A percentile compares a stretch with the other conserved stretches of the same genome.
Conservation (phyloP, 2,329 filamentous ascomycete genomes). For the Zalaria obscura region DNA sequence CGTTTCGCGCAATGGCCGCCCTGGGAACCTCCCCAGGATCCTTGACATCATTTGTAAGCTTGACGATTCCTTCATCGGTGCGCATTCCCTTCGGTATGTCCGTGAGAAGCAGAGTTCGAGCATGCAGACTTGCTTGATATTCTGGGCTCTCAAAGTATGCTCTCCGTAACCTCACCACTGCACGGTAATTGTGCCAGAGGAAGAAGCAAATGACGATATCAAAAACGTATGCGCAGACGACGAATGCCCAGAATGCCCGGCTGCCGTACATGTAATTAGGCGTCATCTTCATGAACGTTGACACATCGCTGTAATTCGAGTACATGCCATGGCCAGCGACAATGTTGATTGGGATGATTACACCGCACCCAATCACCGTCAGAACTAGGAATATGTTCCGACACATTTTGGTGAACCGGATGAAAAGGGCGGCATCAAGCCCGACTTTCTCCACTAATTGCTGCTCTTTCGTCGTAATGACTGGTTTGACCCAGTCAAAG, state of each 20-base stretch:
- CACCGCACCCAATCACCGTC: constrained; percentile 55
- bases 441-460: constrained; percentile 71
- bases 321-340: constrained; percentile 10
- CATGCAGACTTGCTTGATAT: constrained; percentile 77
- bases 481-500: constrained; percentile 71
- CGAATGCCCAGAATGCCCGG: constrained; percentile 42
- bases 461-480: constrained; percentile 65
- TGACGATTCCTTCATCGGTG: constrained; percentile 75
- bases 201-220: constrained; percentile 66
- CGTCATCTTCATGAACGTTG: constrained; percentile 40
- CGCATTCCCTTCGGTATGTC: constrained; percentile 67
- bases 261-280: constrained; percentile 34
- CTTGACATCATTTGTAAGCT: constrained; percentile 67
- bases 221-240: constrained; percentile 47
- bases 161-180: constrained; percentile 55
- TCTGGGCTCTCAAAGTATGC: constrained; percentile 74
- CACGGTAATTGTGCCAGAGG: constrained; percentile 81
- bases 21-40: constrained; percentile 66
- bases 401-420: constrained; percentile 81
- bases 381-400: constrained; percentile 74
- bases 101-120: constrained; percentile 54
- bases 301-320: constrained; percentile 5
- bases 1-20: constrained; percentile 76
- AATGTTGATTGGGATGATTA: constrained; percentile 76
- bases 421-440: constrained; percentile 79